A percentile compares a stretch with the other conserved stretches of the same genome.
These are phyloP conservation scores for Linnemannia elongata DNA, from an alignment of 192 early-diverging fungal species.

Conservation along the genomic window DNA sequence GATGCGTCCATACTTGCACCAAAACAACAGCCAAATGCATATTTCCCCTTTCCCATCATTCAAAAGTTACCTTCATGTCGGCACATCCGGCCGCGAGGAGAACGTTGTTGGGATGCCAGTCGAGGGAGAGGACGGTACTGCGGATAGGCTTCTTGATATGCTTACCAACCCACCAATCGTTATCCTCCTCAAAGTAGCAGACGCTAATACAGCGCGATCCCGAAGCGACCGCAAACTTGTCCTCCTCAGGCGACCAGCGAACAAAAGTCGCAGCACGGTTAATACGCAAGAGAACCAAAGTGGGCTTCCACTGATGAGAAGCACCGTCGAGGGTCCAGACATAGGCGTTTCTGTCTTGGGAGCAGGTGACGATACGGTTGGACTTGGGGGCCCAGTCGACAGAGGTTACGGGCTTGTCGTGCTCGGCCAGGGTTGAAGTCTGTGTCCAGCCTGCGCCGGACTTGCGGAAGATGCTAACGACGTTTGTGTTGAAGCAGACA, in stretches of 20 bases:
- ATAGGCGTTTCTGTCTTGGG: conserved; percentile 98
- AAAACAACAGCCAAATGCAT: not conserved
- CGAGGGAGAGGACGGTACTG: conserved; percentile 88
- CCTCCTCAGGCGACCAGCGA: conserved; percentile 93
- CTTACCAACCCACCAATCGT: conserved; percentile 97
- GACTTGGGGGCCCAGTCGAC: conserved; percentile 97
- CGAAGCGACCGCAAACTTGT: conserved; percentile 98
- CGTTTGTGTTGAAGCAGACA: conserved; percentile 90
- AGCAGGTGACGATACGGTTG: conserved; percentile 96
- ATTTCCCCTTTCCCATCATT: not conserved
- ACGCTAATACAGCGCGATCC: conserved; percentile 93
- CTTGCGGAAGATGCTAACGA: conserved; percentile 90
- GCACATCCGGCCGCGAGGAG: conserved; percentile 91
- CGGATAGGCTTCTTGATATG: conserved; percentile 95
- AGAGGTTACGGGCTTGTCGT: conserved; percentile 95
- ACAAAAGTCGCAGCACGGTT: conserved; percentile 96
- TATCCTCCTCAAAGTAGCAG: conserved; percentile 96
- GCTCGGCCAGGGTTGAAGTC: conserved; percentile 83
- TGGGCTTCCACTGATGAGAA: conserved; percentile 83
- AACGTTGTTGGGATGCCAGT: conserved; percentile 98
- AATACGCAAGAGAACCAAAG: conserved; percentile 93
- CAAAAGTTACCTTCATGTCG: conserved; percentile 74
- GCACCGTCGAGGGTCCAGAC: conserved; percentile 93
- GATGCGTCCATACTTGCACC: not conserved
- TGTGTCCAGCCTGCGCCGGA: conserved; percentile 72